A percentile compares a stretch with the other conserved stretches of the same genome.
Evolutionary conservation across 1,139 yeast species (phyloP).

Genomic region (Ogataea hybrid): DNA sequence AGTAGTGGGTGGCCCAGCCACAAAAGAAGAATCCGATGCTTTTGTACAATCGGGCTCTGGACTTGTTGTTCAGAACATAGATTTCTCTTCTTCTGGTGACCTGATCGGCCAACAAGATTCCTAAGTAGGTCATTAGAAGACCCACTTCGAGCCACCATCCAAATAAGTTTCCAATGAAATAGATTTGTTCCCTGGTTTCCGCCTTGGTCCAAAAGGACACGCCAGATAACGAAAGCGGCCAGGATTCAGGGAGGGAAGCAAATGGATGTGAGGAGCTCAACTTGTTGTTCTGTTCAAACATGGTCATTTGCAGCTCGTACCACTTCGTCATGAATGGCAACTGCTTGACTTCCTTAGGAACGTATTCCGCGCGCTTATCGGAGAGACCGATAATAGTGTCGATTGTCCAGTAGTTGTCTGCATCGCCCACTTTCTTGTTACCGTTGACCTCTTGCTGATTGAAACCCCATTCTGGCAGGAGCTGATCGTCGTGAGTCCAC

Average conservation of each 20-base stretch:
- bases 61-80: conserved; percentile 52
- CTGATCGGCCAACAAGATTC: conserved; percentile 69
- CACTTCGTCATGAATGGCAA: conserved; percentile 82
- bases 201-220: conserved; percentile 93
- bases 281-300: conserved; percentile 92
- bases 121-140: conserved; percentile 63
- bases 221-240: conserved; percentile 94
- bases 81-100: conserved; percentile 72
- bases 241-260: conserved; percentile 86
- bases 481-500: conserved; percentile 88
- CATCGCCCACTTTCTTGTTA: conserved; percentile 71
- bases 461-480: conserved; percentile 93
- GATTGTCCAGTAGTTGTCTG: conserved; percentile 70
- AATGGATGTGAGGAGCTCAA: conserved; percentile 90
- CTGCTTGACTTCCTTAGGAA: conserved; percentile 54
- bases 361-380: conserved; percentile 60
- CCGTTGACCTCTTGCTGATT: conserved; percentile 94
- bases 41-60: conserved; percentile 74
- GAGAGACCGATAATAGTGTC: conserved; percentile 68
- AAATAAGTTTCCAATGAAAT: conserved; percentile 82
- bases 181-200: conserved; percentile 64
- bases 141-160: conserved; percentile 91
- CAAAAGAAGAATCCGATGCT: conserved; percentile 81
- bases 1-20: conserved; percentile 87
- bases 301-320: conserved; percentile 80